Evolutionary conservation across 352 stramenopile genomes (phyloP).

Genomic region (Phytophthora colocasiae): DNA sequence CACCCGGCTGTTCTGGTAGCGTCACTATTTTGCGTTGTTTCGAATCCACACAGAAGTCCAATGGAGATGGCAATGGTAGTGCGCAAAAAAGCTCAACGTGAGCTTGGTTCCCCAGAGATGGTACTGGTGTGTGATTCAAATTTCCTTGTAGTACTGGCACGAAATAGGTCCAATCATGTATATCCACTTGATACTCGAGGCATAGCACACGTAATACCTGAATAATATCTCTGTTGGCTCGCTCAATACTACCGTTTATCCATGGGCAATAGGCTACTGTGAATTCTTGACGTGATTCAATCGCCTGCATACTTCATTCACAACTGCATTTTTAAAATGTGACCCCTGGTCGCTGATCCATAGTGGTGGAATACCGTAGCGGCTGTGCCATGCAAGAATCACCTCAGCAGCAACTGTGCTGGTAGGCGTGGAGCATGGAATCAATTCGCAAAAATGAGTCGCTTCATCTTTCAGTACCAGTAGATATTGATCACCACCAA

Average conservation of each 20-base stretch:
- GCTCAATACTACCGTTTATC: constrained; percentile 45
- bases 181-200: too few species aligned
- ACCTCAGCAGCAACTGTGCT: constrained; percentile 22
- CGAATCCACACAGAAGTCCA: constrained; percentile 7
- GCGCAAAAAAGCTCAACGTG: constrained; percentile 35
- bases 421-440: constrained; percentile 18
- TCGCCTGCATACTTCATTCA: too few species aligned
- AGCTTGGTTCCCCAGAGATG: constrained; percentile 14
- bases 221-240: constrained; percentile 36
- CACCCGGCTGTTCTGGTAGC: constrained; percentile 9
- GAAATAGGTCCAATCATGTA: too few species aligned
- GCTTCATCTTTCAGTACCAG: constrained; percentile 22
- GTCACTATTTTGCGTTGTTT: constrained; percentile 5
- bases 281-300: constrained; percentile 33
- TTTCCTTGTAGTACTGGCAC: constrained; percentile 30
- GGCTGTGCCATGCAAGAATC: constrained; percentile 29
- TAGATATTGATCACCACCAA: constrained; percentile 17
- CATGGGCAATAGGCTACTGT: constrained; percentile 31
- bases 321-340: constrained; percentile 44
- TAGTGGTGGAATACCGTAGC: constrained; percentile 25
- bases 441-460: constrained; percentile 12
- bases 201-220: constrained; percentile 30
- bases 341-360: constrained; percentile 35
- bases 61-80: background rate
- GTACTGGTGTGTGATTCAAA: constrained; percentile 41